Conservation (phyloP, 305 asterid genomes). For the Solanum hybrid region DNA sequence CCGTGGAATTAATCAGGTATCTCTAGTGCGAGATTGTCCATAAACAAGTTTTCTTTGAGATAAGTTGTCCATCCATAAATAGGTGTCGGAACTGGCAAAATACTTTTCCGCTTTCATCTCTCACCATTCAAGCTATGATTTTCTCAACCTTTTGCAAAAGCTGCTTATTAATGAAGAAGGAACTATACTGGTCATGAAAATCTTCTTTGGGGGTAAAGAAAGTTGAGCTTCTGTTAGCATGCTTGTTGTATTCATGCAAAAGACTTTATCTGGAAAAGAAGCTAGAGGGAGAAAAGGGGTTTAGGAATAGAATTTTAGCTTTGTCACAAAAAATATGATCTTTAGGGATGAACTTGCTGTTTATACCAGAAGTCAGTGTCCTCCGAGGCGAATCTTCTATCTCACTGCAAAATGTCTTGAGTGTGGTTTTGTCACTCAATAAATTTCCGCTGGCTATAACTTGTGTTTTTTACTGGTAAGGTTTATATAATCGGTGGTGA, state of each 20-base stretch:
- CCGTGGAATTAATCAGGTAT: slow-evolving; percentile 76
- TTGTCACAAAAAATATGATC: background rate
- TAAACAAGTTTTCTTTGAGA: background rate
- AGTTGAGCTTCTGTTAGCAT: background rate
- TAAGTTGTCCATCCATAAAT: background rate
- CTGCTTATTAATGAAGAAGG: background rate
- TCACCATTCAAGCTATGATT: background rate
- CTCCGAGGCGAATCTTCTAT: background rate
- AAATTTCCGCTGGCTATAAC: background rate
- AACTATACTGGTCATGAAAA: background rate
- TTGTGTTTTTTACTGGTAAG: background rate
- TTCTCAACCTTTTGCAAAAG: background rate
- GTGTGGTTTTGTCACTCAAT: background rate
- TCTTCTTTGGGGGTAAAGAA: background rate
- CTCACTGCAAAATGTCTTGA: background rate
- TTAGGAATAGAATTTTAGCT: background rate
- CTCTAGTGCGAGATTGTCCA: background rate
- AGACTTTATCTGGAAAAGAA: background rate
- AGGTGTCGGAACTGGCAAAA: background rate
- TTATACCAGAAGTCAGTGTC: background rate
- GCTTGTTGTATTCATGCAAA: background rate
- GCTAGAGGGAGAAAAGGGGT: background rate
- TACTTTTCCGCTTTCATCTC: background rate
- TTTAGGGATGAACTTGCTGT: background rate
- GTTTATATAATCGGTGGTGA: slow-evolving; percentile 29